Evolutionary conservation across 805 yeast species (phyloP), one percentile per base, ranked within the genome.

Genomic region (Metschnikowia bowlesiae): DNA sequence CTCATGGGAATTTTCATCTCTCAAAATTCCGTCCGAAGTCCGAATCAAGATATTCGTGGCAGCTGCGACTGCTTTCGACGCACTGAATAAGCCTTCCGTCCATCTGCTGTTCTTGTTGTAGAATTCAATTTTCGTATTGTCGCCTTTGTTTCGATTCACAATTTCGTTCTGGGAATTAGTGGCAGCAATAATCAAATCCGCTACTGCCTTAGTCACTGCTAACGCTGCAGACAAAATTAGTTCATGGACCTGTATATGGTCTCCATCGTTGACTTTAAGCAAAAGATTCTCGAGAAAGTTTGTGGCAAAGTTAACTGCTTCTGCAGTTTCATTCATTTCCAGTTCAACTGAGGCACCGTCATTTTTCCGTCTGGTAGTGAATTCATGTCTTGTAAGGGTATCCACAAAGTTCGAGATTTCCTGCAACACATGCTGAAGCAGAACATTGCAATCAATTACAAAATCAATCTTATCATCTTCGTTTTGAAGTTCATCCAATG

Each of bases 1-100:
- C 63, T 89, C 96, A 50, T 83, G 89, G 0, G 88, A 71, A 56
- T 83, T 84, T n/a, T 67, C 65, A 1, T 77, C 76, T 46, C 78
- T 74, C 37, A 89, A 70, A 14, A 88, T 89, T 16, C 95, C 94
- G 68, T 89, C 94, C 0, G 96, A 95, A n/a, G 89, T 85, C 52
- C 80, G 80, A 52, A 89, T 89, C 55, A 89, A 75, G n/a, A 85
- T 72, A 60, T 84, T 85, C 2, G 97, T 90, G 0, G 96, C 81
- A 2, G 81, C 80, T 1, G 95, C 96, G 37, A 89, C 94, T 1
- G 92, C 84, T 59, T 85, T 84, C 1, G 96, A 89, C 14, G 96
- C 96, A 52, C 95, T 86, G 31, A 89, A 83, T 50, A 89, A 81
- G 22, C 97, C 97, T 68, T 90, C 96, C 0, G 96, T 88, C 97